phyloP scores from a whole-genome alignment of 805 yeast genomes.

The Myxozyma mucilagina region DNA sequence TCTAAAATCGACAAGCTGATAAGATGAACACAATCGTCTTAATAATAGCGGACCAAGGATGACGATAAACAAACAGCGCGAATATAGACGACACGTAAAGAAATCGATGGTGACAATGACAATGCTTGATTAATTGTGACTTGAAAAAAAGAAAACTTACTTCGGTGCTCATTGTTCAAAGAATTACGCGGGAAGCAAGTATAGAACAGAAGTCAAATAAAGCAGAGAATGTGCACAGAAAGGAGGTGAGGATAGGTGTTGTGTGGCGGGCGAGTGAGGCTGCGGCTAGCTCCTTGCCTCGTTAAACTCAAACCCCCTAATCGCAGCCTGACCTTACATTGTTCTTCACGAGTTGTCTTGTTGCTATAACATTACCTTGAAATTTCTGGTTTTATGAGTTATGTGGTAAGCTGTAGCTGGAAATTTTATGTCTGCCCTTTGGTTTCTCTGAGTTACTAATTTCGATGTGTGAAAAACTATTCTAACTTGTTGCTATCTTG shows the following conservation, averaged over 20 bases:
- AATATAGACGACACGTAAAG: not conserved
- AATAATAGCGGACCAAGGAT: not conserved
- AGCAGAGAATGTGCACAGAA: not conserved
- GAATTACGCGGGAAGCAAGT: not conserved
- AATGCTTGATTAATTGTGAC: not conserved
- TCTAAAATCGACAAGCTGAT: not conserved
- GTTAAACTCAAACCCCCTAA: not conserved
- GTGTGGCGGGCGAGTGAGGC: constrained; percentile 3
- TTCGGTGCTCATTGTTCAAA: constrained; percentile 3
- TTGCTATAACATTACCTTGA: too few species aligned
- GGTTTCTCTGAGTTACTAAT: too few species aligned
- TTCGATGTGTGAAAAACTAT: too few species aligned
- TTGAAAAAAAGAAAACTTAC: not conserved
- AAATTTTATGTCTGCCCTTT: too few species aligned
- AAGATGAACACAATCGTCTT: not conserved
- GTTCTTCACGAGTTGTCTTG: too few species aligned
- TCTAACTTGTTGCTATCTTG: too few species aligned
- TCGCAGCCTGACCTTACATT: not conserved
- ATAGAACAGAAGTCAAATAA: not conserved
- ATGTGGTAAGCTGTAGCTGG: too few species aligned
- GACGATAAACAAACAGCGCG: constrained; percentile 8
- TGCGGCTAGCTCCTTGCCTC: not conserved
- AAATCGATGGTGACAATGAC: not conserved
- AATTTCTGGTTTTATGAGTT: too few species aligned
- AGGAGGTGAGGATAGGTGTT: not conserved